Evolutionary conservation across 177 flowering plant genomes (phyloP), one percentile per base, ranked within the genome.

Genomic region (Vitis hybrid): DNA sequence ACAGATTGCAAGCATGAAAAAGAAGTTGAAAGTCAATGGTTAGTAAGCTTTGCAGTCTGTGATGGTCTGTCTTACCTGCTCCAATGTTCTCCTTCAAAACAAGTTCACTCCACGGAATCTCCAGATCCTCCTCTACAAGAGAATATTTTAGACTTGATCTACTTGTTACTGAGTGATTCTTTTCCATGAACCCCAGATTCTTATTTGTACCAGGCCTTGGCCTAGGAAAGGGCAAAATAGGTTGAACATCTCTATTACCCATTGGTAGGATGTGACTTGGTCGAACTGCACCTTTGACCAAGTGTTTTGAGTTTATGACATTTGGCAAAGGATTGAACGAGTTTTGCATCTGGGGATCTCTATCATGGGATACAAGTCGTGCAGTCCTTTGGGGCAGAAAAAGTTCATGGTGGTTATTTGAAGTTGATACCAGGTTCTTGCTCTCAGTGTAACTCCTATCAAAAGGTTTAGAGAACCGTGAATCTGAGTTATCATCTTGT

Each of bases 61-160:
- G 45, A 34, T 34, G 45, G 45, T 34, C 45, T 34, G 8, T 34
- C 45, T 58, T 58, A 77, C 80, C 80, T 70, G 63, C n/a, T 70
- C 80, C 80, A 56, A 77, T 73, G 39, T 70, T 19, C 69, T 73
- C 67, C 56, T 73, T 73, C 39, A 74, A 66, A 14, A 18, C 45
- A 62, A 77, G 71, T 18, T 77, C 80, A 66, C 51, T 34, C 80
- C 80, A 77, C 1, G 64, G 34, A 52, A 73, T 70, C 6, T 70
- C 65, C 58, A 77, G 62, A 50, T 60, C 71, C 3, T 77, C 76
- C 70, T 19, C 68, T 2, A 54, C 64, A 69, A 77, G 64, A 15
- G 26, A 15, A 17, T 30, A 55, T 63, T 57, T 51, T 1, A 26
- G 49, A 18, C 49, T 39, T 48, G 60, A 52, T 60, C 48, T 32